Base-by-base conservation (phyloP, 2,329 filamentous ascomycete species). In the Diaporthe sp. region DNA sequence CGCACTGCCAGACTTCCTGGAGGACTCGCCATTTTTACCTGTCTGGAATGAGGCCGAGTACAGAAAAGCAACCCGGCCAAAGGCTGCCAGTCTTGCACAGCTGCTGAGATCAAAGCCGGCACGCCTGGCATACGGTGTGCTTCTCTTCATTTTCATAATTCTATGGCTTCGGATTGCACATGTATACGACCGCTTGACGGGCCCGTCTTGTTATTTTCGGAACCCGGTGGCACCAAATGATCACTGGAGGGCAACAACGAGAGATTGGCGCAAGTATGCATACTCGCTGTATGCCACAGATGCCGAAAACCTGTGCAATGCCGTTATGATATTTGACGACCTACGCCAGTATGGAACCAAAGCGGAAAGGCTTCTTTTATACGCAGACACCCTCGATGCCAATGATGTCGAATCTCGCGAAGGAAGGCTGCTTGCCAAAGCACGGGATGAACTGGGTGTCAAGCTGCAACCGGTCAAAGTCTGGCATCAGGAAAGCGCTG, bases 141-240 rank as follows among this genome's bases (percentile, higher is more conserved):
- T 73, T 20, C 47, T 73, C 6, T 65, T 73, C 4, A 34, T 65
- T 44, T 25, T 15, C 10, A 22, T 34, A n/a, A 9, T 65, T 13
- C 2, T 63, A 20, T 65, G 58, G 47, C 49, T 73, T 34, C 58
- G 44, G 20, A 20, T 34, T 4, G 20, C 12, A 34, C 71, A 65
- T 20, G 5, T 73, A 3, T 73, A 73, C 22, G 58, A 73, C 1
- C 71, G 71, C 12, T 28, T 73, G n/a, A 57, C 47, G 1, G 71
- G 71, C 5, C 71, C 71, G 37, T 73, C 71, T n/a, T 73, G 71
- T n/a, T 73, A 65, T 37, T 73, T 73, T 13, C 71, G 58, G 49
- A n/a, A 65, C 3, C 71, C 71, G 28, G 58, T 73, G 34, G 49
- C 61, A 10, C 60, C 71, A 20, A 31, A 73, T 39, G 37, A 55